Percentiles rank a stretch among this genome's conserved stretches.
phyloP scores from a whole-genome alignment of 1,139 yeast genomes.

The Taphrina populina region DNA sequence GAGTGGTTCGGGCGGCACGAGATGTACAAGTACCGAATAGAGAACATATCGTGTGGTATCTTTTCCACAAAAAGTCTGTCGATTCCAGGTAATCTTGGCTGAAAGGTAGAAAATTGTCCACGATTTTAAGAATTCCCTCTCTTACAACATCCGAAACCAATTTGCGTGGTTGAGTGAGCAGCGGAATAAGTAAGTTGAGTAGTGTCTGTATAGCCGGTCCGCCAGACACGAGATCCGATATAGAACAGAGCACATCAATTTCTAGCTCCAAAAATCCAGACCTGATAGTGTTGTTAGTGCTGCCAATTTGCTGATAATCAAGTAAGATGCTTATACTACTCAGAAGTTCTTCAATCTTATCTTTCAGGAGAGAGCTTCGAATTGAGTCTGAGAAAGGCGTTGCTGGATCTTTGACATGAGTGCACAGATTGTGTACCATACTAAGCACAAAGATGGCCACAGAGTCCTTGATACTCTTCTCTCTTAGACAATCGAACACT shows the following conservation, averaged over 20 bases:
- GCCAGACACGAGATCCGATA: slow-evolving; percentile 31
- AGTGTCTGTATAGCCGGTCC: slow-evolving; percentile 27
- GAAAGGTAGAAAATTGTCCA: slow-evolving; percentile 53
- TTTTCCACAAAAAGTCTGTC: slow-evolving; percentile 54
- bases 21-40: slow-evolving; percentile 62
- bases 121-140: slow-evolving; percentile 58
- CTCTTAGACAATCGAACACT: slow-evolving; percentile 53
- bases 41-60: slow-evolving; percentile 59
- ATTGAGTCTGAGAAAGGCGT: background rate
- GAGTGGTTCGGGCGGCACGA: slow-evolving; percentile 58
- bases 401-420: slow-evolving; percentile 15
- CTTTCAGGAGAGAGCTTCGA: slow-evolving; percentile 4
- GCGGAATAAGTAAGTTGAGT: slow-evolving; percentile 33
- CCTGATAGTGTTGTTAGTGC: slow-evolving; percentile 27
- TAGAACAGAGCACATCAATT: slow-evolving; percentile 25
- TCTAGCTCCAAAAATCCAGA: slow-evolving; percentile 27
- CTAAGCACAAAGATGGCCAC: slow-evolving; percentile 35
- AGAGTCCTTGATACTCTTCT: slow-evolving; percentile 30
- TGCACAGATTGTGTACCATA: slow-evolving; percentile 16
- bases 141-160: slow-evolving; percentile 58
- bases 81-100: slow-evolving; percentile 54
- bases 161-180: slow-evolving; percentile 59
- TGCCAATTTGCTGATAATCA: slow-evolving; percentile 15
- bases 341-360: slow-evolving; percentile 25
- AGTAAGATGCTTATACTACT: slow-evolving; percentile 20